A percentile compares a stretch with the other conserved stretches of the same genome.
Evolutionary conservation across 1,284 basidiomycete species (phyloP).

Genomic region (Leccinum fallax): DNA sequence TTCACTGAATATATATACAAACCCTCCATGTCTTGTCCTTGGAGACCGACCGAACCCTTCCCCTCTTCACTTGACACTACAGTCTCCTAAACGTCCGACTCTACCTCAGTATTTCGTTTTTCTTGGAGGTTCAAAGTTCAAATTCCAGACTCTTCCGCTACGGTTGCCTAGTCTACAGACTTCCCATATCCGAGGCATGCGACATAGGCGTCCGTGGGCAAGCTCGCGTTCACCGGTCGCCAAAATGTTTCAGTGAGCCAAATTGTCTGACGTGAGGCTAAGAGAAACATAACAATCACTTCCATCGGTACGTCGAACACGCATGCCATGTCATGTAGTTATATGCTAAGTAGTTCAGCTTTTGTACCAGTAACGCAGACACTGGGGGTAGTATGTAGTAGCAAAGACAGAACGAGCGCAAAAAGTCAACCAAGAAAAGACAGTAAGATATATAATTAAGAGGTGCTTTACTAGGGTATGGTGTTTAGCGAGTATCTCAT

Average conservation of each 20-base stretch:
- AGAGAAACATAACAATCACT: neutral
- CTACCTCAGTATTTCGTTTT: neutral
- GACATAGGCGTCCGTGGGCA: neutral
- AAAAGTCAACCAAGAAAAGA: neutral
- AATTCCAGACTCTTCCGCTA: neutral
- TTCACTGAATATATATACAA: neutral
- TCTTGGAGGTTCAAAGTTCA: neutral
- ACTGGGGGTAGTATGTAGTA: neutral
- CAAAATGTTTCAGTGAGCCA: neutral
- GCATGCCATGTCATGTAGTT: neutral
- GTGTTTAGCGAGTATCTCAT: constrained; percentile 14
- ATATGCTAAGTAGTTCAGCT: neutral
- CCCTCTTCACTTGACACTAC: neutral
- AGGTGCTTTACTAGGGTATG: constrained; percentile 20
- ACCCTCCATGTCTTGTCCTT: neutral
- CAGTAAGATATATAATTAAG: neutral
- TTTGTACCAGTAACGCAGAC: neutral
- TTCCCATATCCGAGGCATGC: neutral
- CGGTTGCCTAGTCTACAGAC: neutral
- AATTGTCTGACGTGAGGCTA: neutral
- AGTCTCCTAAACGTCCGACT: neutral
- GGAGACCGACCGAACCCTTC: neutral
- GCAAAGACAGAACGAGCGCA: constrained; percentile 2
- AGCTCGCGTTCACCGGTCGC: neutral
- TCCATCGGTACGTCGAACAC: neutral